Evolutionary conservation across 768 basidiomycete species (phyloP).

Genomic region (Pleurotus citrinopileatus): DNA sequence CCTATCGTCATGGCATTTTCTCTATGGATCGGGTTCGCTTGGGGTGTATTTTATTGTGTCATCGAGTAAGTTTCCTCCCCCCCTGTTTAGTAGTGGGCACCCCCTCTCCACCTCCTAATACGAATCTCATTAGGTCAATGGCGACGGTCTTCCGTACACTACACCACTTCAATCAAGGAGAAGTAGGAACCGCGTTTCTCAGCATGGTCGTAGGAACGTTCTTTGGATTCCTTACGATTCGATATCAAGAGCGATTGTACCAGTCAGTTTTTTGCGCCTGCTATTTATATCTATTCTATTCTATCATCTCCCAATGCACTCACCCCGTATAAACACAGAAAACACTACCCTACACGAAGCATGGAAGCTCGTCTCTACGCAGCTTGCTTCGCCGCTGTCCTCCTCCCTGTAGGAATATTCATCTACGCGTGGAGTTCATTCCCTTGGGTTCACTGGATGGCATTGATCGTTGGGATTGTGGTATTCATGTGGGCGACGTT

Average conservation of each 20-base stretch:
- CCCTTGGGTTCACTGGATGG: conserved; percentile 53
- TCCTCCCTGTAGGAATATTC: conserved; percentile 57
- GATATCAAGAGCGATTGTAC: conserved; percentile 45
- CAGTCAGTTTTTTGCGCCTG: conserved; percentile 26
- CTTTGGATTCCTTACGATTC: conserved; percentile 40
- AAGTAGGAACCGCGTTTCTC: conserved; percentile 49
- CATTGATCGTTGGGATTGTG: conserved; percentile 45
- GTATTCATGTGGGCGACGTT: conserved; percentile 37
- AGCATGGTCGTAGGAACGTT: conserved; percentile 42
- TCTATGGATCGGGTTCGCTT: conserved; percentile 73
- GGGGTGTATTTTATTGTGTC: conserved; percentile 70
- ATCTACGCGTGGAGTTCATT: conserved; percentile 67
- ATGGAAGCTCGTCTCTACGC: conserved; percentile 54
- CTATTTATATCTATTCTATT: neutral
- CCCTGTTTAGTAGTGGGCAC: no score
- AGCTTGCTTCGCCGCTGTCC: conserved; percentile 43
- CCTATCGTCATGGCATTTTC: conserved; percentile 71
- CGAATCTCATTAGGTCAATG: conserved; percentile 50
- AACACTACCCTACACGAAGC: conserved; percentile 22
- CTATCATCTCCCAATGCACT: neutral
- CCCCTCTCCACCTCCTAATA: no score
- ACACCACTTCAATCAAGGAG: conserved; percentile 47
- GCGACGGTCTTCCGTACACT: conserved; percentile 44
- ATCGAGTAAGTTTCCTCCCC: conserved; percentile 35
- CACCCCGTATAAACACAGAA: conserved; percentile 15